A percentile compares a stretch with the other conserved stretches of the same genome.
phyloP scores from a whole-genome alignment of 441 rosid genomes.

The Corymbia calophylla region DNA sequence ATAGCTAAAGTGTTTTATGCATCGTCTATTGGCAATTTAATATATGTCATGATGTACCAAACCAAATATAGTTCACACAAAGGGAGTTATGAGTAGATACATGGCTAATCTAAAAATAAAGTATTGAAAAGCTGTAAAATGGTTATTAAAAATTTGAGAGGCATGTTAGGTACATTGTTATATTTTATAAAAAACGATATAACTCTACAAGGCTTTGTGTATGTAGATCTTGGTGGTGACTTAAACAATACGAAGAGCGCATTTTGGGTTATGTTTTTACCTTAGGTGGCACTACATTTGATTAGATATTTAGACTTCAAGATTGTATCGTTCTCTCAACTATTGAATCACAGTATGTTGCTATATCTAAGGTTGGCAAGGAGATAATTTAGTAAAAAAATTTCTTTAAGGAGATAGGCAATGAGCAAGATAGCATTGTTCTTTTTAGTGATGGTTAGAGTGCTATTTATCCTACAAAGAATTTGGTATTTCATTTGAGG shows the following conservation, averaged over 20 bases:
- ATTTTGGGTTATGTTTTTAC: not conserved
- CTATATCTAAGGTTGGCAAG: too few species aligned
- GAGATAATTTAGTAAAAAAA: too few species aligned
- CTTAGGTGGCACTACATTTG: not conserved
- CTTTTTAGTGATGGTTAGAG: too few species aligned
- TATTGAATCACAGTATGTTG: not conserved
- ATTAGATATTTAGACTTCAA: too few species aligned
- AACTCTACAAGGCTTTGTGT: not conserved
- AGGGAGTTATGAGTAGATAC: not conserved
- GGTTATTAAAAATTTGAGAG: not conserved
- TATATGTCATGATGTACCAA: too few species aligned
- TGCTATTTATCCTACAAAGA: too few species aligned
- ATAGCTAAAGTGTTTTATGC: not conserved
- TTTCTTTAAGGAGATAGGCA: too few species aligned
- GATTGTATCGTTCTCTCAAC: too few species aligned
- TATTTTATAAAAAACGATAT: too few species aligned
- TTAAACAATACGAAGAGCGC: not conserved
- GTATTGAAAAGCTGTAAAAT: not conserved
- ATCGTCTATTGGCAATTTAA: fast-evolving
- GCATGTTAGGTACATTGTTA: too few species aligned
- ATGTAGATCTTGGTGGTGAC: not conserved
- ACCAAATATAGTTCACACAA: not conserved
- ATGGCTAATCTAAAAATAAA: not conserved
- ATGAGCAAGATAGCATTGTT: too few species aligned
- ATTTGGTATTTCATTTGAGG: too few species aligned